Conservation (phyloP, 1,284 basidiomycete species). For the Boletellus deceptivus region DNA sequence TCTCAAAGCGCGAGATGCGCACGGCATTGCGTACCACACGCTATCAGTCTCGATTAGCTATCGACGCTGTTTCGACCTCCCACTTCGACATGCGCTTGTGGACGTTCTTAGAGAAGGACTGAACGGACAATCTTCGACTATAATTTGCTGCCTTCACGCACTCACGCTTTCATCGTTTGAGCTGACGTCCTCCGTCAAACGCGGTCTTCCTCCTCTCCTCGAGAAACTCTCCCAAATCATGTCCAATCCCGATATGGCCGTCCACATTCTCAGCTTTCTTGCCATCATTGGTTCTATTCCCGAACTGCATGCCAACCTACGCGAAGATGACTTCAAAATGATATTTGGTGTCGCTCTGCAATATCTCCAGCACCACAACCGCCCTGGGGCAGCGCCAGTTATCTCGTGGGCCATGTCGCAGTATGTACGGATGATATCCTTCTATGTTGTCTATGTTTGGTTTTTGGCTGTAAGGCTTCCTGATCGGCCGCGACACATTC, state of each 20-base stretch:
- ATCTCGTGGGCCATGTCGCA: constrained; percentile 90
- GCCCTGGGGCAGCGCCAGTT: constrained; percentile 57
- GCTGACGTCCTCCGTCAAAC: constrained; percentile 81
- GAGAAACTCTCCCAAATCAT: constrained; percentile 93
- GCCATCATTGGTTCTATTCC: constrained; percentile 83
- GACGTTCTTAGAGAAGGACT: constrained; percentile 85
- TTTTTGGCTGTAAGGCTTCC: constrained; percentile 88
- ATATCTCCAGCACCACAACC: constrained; percentile 91
- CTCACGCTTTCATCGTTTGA: constrained; percentile 90
- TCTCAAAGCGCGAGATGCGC: constrained; percentile 79
- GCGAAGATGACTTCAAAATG: constrained; percentile 88
- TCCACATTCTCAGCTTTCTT: constrained; percentile 94
- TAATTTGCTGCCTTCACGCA: constrained; percentile 91
- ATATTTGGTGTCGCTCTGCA: constrained; percentile 95
- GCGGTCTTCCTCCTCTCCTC: constrained; percentile 78
- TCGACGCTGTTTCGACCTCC: constrained; percentile 72
- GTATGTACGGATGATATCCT: constrained; percentile 92
- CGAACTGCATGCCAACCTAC: constrained; percentile 87
- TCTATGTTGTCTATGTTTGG: constrained; percentile 94
- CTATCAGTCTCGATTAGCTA: constrained; percentile 91
- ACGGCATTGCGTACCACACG: constrained; percentile 86
- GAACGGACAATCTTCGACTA: constrained; percentile 74
- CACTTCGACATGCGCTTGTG: constrained; percentile 72
- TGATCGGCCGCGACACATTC: constrained; percentile 81
- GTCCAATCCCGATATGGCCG: constrained; percentile 90